Evolutionary conservation across 2,329 filamentous ascomycete species (phyloP), one percentile per base, ranked within the genome.

Genomic region (Botrytis fabae): DNA sequence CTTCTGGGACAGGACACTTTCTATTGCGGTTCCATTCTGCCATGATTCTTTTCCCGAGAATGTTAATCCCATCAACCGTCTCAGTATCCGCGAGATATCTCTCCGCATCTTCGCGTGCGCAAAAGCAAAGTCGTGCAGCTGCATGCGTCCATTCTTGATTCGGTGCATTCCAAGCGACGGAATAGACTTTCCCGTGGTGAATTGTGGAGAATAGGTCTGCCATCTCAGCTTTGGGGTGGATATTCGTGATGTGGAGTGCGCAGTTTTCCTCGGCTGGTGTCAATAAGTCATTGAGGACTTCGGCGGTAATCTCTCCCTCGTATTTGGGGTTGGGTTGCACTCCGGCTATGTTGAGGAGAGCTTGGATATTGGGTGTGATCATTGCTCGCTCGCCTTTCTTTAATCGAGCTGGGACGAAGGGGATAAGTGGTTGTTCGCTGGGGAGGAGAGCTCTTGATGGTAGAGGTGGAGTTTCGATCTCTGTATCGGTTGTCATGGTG

Each of bases 1-100:
- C 40, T 4, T 25, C 64, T 8, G n/a, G 57, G 8, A 72, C 44
- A 5, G 70, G 71, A 38, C 60, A 46, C 28, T 68, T 73, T 32
- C 57, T 64, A n/a, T 75, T 74, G 2, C 72, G 38, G 28, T 77
- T 76, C 72, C 69, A 75, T 10, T 69, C 69, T 2, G 70, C 75
- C 0, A 28, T 59, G 28, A 74, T 61, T n/a, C 63, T 42, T 10
- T 51, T 32, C 2, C 75, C 75, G 0, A 70, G 68, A 14, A 76
- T 72, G 16, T 48, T 28, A 4, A 76, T 74, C 0, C 75, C 75
- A n/a, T 59, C 57, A 22, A 66, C 62, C 0, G 38, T 62, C 20
- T 46, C 25, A 28, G 35, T 48, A 12, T 57, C 60, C 4, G 38
- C 61, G 5, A 71, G 60, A 62, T 44, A 64, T 28, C 18, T 38